Evolutionary conservation across 805 yeast species (phyloP).

Genomic region (Sugiyamaella valdiviana): DNA sequence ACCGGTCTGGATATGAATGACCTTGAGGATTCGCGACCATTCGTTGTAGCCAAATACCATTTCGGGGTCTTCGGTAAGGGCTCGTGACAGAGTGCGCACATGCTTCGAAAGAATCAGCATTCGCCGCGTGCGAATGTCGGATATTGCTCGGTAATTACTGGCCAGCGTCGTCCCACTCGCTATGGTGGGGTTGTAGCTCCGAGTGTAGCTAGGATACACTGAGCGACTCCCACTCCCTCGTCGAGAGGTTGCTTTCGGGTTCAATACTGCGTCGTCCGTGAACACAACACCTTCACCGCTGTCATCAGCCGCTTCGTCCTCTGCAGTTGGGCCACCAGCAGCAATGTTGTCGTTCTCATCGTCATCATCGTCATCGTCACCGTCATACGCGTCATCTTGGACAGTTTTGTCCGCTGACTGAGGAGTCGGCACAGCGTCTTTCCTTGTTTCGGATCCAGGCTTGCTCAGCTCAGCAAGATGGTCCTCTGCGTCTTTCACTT

Average conservation of each 20-base stretch:
- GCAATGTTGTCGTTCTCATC: neutral
- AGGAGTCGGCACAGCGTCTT: too few species aligned
- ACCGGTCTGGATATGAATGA: constrained; percentile 1
- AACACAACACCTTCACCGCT: neutral
- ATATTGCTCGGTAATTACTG: neutral
- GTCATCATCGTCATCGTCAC: neutral
- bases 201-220: neutral
- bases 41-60: constrained; percentile 44
- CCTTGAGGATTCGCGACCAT: constrained; percentile 41
- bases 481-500: too few species aligned
- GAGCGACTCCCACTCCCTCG: constrained; percentile 1
- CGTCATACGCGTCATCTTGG: neutral
- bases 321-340: neutral
- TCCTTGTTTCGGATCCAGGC: too few species aligned
- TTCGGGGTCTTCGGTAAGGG: constrained; percentile 27
- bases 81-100: constrained; percentile 4
- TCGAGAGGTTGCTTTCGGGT: neutral
- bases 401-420: neutral
- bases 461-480: too few species aligned
- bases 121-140: neutral
- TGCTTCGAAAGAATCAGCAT: constrained; percentile 6
- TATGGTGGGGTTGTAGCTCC: neutral
- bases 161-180: constrained; percentile 5
- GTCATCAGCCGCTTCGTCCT: neutral
- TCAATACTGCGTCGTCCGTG: neutral